phyloP scores from a whole-genome alignment of 2,329 filamentous ascomycete genomes.

The Botrytis pseudocinerea region DNA sequence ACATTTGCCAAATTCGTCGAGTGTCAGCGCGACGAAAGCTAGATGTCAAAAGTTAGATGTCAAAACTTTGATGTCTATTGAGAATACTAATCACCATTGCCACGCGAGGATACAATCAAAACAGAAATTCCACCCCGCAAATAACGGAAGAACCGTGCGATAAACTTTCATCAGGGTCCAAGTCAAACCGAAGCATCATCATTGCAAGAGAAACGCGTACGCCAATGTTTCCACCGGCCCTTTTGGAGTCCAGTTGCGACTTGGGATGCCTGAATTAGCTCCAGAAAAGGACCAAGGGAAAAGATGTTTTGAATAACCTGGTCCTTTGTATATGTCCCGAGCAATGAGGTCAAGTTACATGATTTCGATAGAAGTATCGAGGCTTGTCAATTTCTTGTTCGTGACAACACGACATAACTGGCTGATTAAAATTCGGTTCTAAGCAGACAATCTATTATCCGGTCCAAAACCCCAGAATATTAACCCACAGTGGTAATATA shows the following conservation, averaged over 20 bases:
- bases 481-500: neutral
- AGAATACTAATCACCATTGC: neutral
- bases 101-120: neutral
- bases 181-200: neutral
- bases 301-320: too few relatives aligned
- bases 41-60: neutral
- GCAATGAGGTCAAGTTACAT: neutral
- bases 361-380: neutral
- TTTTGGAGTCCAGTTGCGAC: neutral
- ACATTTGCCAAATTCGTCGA: neutral
- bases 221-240: neutral
- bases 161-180: neutral
- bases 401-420: neutral
- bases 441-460: neutral
- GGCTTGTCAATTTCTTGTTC: neutral
- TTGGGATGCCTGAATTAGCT: neutral
- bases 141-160: neutral
- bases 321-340: neutral
- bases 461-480: neutral
- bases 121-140: neutral
- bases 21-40: neutral
- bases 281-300: neutral
- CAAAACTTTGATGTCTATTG: neutral
- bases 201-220: neutral
- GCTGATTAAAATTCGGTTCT: neutral